These are phyloP conservation scores for Fusarium clavum DNA, from an alignment of 2,329 filamentous ascomycete genomes.

Conservation along the genomic window DNA sequence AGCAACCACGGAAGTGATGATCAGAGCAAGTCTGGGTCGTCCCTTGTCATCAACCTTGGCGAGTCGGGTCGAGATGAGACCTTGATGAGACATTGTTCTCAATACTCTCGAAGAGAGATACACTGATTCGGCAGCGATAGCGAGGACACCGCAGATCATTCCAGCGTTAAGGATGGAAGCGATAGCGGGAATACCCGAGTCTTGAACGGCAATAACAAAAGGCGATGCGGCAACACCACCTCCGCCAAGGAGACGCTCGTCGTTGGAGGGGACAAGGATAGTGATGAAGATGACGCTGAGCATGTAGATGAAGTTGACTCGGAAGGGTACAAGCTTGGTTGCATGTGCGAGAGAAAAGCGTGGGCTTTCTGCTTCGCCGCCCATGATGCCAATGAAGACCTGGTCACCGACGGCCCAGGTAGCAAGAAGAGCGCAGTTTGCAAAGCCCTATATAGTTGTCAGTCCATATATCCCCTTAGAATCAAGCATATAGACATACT, in stretches of 20 bases:
- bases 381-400: conserved; percentile 42
- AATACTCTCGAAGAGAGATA: conserved; percentile 32
- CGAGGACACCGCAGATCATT: conserved; percentile 38
- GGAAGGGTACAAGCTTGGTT: conserved; percentile 35
- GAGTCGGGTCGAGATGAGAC: conserved; percentile 9
- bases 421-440: conserved; percentile 32
- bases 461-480: not conserved
- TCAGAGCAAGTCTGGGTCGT: conserved; percentile 17
- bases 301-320: conserved; percentile 40
- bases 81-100: conserved; percentile 33
- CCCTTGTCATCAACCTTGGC: conserved; percentile 23
- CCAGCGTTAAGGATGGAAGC: conserved; percentile 35
- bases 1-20: conserved; percentile 11
- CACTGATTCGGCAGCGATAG: conserved; percentile 28
- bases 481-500: not conserved
- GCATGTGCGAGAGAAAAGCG: conserved; percentile 37
- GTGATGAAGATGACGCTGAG: conserved; percentile 36
- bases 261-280: conserved; percentile 30
- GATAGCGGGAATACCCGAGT: conserved; percentile 31
- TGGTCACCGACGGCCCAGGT: conserved; percentile 41
- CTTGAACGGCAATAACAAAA: conserved; percentile 30
- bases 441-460: conserved; percentile 23
- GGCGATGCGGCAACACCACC: conserved; percentile 32
- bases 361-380: conserved; percentile 35
- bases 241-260: conserved; percentile 28